Percentiles rank a stretch among this genome's conserved stretches.
Conservation (phyloP, 768 basidiomycete genomes). For the Rubroboletus pulcherrimus region DNA sequence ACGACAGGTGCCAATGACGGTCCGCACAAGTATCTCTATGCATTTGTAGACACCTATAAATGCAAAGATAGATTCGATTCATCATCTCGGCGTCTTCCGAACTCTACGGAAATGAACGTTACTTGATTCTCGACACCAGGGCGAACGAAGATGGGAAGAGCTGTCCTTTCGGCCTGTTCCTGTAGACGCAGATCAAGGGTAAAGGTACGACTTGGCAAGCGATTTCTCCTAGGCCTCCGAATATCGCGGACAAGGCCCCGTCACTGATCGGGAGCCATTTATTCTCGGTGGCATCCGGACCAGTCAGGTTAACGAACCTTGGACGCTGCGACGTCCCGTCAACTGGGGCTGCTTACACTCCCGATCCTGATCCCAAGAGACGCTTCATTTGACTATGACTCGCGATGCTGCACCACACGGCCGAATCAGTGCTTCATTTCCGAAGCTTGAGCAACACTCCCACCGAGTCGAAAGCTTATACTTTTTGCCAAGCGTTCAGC, state of each 20-base stretch:
- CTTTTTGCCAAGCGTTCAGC: background rate
- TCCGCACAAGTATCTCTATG: background rate
- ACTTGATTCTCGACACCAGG: background rate
- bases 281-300: background rate
- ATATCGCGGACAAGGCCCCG: background rate
- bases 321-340: background rate
- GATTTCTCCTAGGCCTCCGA: background rate
- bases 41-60: too few species aligned
- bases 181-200: background rate
- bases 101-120: conserved; percentile 4
- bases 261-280: background rate
- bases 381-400: background rate
- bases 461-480: background rate
- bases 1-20: background rate
- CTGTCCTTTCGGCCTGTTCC: background rate
- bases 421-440: background rate
- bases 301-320: background rate
- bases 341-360: background rate
- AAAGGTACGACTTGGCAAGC: background rate
- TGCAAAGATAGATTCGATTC: background rate
- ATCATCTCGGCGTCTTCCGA: background rate
- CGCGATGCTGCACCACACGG: background rate
- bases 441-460: background rate
- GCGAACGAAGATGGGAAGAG: background rate
- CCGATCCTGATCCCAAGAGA: background rate